Evolutionary conservation across 441 rosid species (phyloP).

Genomic region (Hypseocharis bilobata): DNA sequence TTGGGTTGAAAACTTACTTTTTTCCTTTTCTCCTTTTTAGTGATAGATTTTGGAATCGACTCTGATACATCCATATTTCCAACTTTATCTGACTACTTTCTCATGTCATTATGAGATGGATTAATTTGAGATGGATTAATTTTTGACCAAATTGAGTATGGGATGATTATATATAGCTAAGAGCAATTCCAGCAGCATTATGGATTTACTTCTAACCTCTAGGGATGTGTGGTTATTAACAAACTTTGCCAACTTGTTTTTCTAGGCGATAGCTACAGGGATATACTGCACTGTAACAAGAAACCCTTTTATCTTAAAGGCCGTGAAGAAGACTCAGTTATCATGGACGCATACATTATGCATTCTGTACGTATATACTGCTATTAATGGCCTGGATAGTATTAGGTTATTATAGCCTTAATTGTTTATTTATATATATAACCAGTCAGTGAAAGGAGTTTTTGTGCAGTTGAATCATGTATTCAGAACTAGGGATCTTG

Average conservation of each 20-base stretch:
- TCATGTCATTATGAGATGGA: neutral
- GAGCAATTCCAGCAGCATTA: neutral
- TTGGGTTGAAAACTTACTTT: too few relatives aligned
- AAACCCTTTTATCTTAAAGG: slow-evolving; percentile 74
- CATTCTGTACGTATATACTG: slow-evolving; percentile 53
- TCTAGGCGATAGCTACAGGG: slow-evolving; percentile 68
- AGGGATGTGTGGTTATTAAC: slow-evolving; percentile 20
- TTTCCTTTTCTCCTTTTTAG: too few relatives aligned
- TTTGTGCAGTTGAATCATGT: slow-evolving; percentile 84
- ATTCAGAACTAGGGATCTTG: slow-evolving; percentile 60
- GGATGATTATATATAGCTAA: too few relatives aligned
- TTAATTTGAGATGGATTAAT: neutral
- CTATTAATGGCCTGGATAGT: neutral
- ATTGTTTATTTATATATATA: slow-evolving; percentile 12
- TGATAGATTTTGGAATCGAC: neutral
- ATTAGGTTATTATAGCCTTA: neutral
- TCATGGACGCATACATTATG: slow-evolving; percentile 73
- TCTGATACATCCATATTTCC: neutral
- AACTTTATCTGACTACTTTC: neutral
- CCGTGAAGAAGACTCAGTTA: slow-evolving; percentile 62
- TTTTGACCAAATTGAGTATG: too few relatives aligned
- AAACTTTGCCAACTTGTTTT: slow-evolving; percentile 17
- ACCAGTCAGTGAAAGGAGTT: slow-evolving; percentile 20
- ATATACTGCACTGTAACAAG: slow-evolving; percentile 75
- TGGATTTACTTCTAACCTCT: neutral